Evolutionary conservation across 768 basidiomycete species (phyloP).

Genomic region (Gautieria morchelliformis): DNA sequence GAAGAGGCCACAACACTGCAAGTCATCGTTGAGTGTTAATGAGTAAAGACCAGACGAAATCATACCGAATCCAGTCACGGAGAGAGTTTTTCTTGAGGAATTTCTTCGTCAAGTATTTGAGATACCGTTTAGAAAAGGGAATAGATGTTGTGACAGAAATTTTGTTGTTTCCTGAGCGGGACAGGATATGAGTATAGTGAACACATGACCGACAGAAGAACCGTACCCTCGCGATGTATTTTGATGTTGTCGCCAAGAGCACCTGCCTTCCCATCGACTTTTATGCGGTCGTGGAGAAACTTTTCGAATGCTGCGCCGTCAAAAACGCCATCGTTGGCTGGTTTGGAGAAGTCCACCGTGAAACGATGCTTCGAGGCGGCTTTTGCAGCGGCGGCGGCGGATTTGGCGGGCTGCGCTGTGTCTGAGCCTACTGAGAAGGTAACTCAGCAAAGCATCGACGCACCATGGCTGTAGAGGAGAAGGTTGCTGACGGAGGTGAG

Average conservation of each 20-base stretch:
- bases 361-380: constrained; percentile 63
- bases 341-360: constrained; percentile 77
- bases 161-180: constrained; percentile 55
- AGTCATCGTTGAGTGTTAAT: constrained; percentile 4
- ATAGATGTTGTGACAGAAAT: constrained; percentile 79
- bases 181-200: constrained; percentile 2
- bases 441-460: constrained; percentile 84
- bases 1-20: constrained; percentile 82
- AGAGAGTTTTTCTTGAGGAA: constrained; percentile 96
- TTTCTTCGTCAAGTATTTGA: constrained; percentile 99
- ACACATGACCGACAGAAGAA: neutral
- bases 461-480: constrained; percentile 40
- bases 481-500: constrained; percentile 8
- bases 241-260: constrained; percentile 87
- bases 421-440: constrained; percentile 85
- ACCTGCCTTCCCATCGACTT: constrained; percentile 87
- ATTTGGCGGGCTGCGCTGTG: constrained; percentile 42
- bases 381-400: constrained; percentile 42
- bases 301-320: constrained; percentile 69
- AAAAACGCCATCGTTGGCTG: constrained; percentile 55
- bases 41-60: neutral
- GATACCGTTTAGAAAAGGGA: constrained; percentile 92
- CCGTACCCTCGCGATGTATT: constrained; percentile 77
- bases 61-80: constrained; percentile 91
- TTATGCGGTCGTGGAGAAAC: constrained; percentile 88